These are phyloP conservation scores for Mycena vulgaris DNA, from an alignment of 768 basidiomycete genomes.

Conservation along the genomic window DNA sequence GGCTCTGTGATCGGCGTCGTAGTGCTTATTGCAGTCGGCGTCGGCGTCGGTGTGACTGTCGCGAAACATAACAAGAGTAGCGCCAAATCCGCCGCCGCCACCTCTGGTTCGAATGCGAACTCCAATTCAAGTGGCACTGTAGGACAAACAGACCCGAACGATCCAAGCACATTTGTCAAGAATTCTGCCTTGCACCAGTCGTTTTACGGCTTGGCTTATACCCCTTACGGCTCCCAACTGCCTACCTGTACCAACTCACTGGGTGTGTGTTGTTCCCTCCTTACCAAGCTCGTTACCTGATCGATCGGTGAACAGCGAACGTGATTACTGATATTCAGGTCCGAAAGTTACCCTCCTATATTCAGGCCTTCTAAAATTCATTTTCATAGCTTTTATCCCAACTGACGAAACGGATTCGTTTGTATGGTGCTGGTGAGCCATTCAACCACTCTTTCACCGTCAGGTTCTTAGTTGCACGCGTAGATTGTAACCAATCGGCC, in stretches of 20 bases:
- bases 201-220: slow-evolving; percentile 93
- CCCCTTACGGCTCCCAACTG: slow-evolving; percentile 78
- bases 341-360: background rate
- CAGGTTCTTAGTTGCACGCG: background rate
- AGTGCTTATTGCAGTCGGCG: slow-evolving; percentile 19
- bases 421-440: slow-evolving; percentile 76
- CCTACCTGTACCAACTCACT: slow-evolving; percentile 77
- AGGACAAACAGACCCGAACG: slow-evolving; percentile 62
- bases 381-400: slow-evolving; percentile 84
- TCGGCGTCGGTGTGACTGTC: slow-evolving; percentile 74
- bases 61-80: slow-evolving; percentile 64
- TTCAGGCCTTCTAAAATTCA: slow-evolving; percentile 15
- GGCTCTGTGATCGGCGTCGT: slow-evolving; percentile 51
- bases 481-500: slow-evolving; percentile 86
- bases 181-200: slow-evolving; percentile 78
- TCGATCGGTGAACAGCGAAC: slow-evolving; percentile 49
- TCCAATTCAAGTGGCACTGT: slow-evolving; percentile 42
- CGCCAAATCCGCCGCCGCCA: slow-evolving; percentile 42
- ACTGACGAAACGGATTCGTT: slow-evolving; percentile 83
- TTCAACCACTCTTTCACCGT: background rate
- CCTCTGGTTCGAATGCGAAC: slow-evolving; percentile 15
- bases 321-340: slow-evolving; percentile 85
- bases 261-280: slow-evolving; percentile 44
- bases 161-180: slow-evolving; percentile 86
- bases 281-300: background rate